These are phyloP conservation scores for Vicia faba DNA, from an alignment of 306 rosid genomes.

Conservation along the genomic window DNA sequence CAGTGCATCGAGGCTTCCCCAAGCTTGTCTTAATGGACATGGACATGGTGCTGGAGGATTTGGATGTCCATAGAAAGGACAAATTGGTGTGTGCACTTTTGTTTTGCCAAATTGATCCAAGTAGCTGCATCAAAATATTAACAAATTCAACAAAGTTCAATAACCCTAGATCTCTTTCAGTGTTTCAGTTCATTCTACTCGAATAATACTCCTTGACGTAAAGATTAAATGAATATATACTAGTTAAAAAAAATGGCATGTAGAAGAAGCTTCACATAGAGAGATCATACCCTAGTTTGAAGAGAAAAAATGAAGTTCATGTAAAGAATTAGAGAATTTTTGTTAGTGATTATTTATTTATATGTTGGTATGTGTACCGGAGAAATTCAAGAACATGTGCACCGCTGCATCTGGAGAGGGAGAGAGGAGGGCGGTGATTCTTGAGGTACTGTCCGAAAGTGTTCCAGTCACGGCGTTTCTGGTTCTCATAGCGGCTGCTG, in stretches of 20 bases:
- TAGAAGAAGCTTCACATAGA: neutral
- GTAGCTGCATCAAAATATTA: constrained; percentile 47
- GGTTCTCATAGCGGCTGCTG: constrained; percentile 93
- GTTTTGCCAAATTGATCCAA: constrained; percentile 97
- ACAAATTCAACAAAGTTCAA: neutral
- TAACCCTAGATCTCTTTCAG: neutral
- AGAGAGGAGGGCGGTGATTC: constrained; percentile 93
- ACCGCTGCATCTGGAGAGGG: constrained; percentile 93
- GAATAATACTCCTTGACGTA: neutral
- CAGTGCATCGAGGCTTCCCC: constrained; percentile 98
- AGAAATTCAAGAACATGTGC: constrained; percentile 98
- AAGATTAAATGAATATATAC: neutral
- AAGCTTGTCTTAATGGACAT: constrained; percentile 92
- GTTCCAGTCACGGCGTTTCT: constrained; percentile 98
- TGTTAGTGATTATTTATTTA: neutral
- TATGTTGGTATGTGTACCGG: constrained; percentile 33
- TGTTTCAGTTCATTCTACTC: neutral
- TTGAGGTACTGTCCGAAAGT: constrained; percentile 94
- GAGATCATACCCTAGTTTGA: neutral
- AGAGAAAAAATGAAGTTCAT: neutral
- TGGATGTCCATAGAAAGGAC: constrained; percentile 94
- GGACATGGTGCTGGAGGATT: constrained; percentile 98
- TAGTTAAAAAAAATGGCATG: neutral
- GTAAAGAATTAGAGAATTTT: neutral
- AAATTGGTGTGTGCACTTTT: constrained; percentile 87